Evolutionary conservation across 768 basidiomycete genomes (phyloP).

Genomic region (Macrocybe gigantea): DNA sequence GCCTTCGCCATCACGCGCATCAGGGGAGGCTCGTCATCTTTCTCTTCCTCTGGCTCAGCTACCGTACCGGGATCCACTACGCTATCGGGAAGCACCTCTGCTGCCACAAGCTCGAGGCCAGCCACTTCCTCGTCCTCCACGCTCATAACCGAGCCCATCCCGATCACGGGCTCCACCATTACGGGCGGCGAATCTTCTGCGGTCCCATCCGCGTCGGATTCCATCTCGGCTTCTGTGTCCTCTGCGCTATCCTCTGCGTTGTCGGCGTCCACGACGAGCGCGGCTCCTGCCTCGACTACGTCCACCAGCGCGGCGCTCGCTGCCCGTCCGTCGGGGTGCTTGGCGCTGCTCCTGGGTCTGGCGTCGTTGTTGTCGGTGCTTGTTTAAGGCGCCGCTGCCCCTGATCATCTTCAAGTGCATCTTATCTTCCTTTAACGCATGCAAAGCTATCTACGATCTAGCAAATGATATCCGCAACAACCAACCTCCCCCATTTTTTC

Average conservation of each 20-base stretch:
- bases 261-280: conserved; percentile 6
- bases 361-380: conserved; percentile 4
- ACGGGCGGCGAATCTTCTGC: conserved; percentile 16
- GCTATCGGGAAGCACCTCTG: not conserved
- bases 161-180: conserved; percentile 25
- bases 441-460: no score
- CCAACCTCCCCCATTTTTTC: no score
- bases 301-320: conserved; percentile 23
- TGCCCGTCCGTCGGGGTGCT: conserved; percentile 8
- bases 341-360: conserved; percentile 12
- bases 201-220: not conserved
- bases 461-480: no score
- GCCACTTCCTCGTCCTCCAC: conserved; percentile 15
- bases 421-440: no score
- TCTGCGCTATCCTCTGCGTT: not conserved
- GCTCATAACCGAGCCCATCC: conserved; percentile 21
- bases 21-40: conserved; percentile 17
- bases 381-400: no score
- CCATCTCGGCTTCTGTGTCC: not conserved
- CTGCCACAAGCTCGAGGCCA: conserved; percentile 9
- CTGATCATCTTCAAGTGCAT: no score
- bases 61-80: not conserved
- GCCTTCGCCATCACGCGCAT: conserved; percentile 57
- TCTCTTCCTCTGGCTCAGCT: conserved; percentile 9
- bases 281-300: conserved; percentile 12